Conservation (phyloP, 805 yeast genomes). For the Lipomyces kockii region DNA sequence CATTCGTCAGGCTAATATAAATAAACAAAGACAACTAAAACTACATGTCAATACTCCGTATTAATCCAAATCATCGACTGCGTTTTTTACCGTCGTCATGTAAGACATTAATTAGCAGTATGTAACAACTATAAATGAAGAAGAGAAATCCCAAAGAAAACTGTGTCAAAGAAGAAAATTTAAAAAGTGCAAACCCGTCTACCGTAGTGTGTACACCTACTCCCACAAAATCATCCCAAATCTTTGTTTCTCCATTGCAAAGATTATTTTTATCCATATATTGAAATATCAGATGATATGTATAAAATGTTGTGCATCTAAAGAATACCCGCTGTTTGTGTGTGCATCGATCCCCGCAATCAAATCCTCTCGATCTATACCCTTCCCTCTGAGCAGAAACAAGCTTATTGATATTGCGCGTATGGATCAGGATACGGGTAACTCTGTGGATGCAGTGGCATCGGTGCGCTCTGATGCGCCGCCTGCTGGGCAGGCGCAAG, state of each 20-base stretch:
- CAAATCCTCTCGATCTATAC: background rate
- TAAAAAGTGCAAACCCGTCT: background rate
- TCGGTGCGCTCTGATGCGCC: background rate
- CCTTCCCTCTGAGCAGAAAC: background rate
- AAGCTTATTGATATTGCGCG: slow-evolving; percentile 4
- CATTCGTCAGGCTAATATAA: background rate
- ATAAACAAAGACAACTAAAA: background rate
- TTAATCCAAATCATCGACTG: background rate
- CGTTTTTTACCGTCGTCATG: background rate
- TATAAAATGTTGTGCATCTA: background rate
- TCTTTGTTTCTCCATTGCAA: background rate
- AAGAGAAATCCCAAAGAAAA: background rate
- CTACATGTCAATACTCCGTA: background rate
- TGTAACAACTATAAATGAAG: background rate
- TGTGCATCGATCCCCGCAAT: background rate
- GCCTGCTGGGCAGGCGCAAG: background rate
- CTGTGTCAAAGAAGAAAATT: background rate
- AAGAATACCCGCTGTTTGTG: background rate
- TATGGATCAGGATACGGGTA: slow-evolving; percentile 11
- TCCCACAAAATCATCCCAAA: slow-evolving; percentile 1
- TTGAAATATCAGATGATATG: background rate
- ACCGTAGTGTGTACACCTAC: background rate
- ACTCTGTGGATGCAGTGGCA: slow-evolving; percentile 9
- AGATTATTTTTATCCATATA: background rate
- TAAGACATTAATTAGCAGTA: background rate